phyloP scores from a whole-genome alignment of 2,329 filamentous ascomycete species.

The Apiospora phragmitis region DNA sequence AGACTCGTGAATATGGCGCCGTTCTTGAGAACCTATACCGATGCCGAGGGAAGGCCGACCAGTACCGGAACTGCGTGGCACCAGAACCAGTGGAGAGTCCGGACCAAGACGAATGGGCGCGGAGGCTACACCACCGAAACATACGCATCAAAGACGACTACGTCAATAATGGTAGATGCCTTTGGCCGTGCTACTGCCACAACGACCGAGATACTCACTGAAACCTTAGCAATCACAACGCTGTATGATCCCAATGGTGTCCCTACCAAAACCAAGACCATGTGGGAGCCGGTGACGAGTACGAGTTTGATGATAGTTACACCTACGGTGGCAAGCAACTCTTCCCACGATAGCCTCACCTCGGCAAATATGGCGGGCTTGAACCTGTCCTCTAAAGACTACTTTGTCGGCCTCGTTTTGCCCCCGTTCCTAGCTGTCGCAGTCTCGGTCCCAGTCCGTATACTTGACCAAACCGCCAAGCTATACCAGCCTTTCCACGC shows the following conservation, averaged over 20 bases:
- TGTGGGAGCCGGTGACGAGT: neutral
- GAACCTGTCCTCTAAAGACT: slow-evolving; percentile 30
- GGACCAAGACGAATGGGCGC: neutral
- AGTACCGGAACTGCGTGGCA: neutral
- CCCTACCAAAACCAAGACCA: slow-evolving; percentile 7
- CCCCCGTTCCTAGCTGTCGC: slow-evolving; percentile 36
- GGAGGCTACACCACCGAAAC: slow-evolving; percentile 1
- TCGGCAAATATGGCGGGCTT: neutral
- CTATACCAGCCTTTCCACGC: slow-evolving; percentile 44
- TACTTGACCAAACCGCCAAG: slow-evolving; percentile 37
- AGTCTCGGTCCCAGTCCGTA: slow-evolving; percentile 37
- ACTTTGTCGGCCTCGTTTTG: slow-evolving; percentile 38
- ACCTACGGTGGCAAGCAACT: neutral
- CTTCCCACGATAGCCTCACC: neutral
- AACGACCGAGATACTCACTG: neutral
- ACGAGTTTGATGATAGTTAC: neutral
- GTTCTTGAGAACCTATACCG: neutral
- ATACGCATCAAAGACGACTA: neutral
- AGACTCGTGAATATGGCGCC: neutral
- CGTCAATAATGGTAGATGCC: neutral
- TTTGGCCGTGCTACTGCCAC: neutral
- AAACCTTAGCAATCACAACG: neutral
- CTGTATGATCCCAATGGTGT: neutral
- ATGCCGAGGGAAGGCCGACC: neutral
- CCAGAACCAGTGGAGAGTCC: neutral